Evolutionary conservation across 2,329 filamentous ascomycete species (phyloP).

Genomic region (Cladosporium velox): DNA sequence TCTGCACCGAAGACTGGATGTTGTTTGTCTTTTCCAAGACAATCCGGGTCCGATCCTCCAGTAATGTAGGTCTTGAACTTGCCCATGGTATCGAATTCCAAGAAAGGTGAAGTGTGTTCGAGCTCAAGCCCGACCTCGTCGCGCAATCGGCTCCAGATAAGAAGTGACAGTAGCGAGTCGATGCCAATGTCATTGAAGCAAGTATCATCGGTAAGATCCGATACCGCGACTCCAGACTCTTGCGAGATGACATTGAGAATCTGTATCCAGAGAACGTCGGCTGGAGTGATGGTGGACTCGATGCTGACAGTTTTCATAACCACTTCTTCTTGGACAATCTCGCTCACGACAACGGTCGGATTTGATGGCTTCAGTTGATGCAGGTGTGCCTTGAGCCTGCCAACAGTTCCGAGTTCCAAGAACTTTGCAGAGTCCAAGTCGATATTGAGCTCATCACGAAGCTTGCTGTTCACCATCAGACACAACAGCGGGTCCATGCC

Average conservation of each 20-base stretch:
- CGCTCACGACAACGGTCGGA: slow-evolving; percentile 35
- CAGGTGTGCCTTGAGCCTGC: slow-evolving; percentile 61
- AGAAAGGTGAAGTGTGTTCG: background rate
- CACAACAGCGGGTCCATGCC: slow-evolving; percentile 64
- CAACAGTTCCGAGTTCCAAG: slow-evolving; percentile 61
- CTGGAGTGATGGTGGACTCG: slow-evolving; percentile 36
- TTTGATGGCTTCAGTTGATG: slow-evolving; percentile 45
- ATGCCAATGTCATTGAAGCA: slow-evolving; percentile 62
- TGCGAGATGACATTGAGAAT: slow-evolving; percentile 53
- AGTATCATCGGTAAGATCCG: slow-evolving; percentile 55
- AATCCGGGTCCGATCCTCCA: background rate
- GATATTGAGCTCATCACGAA: slow-evolving; percentile 62
- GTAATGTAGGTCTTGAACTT: background rate
- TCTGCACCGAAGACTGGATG: no score
- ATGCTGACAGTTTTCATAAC: slow-evolving; percentile 40
- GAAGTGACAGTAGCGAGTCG: slow-evolving; percentile 56
- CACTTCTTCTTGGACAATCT: slow-evolving; percentile 45
- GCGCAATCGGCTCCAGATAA: slow-evolving; percentile 52
- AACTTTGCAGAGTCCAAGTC: slow-evolving; percentile 62
- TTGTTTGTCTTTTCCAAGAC: no score
- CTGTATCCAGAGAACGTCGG: slow-evolving; percentile 44
- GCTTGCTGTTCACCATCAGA: slow-evolving; percentile 61
- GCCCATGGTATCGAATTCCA: background rate
- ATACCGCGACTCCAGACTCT: slow-evolving; percentile 67
- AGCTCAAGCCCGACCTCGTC: slow-evolving; percentile 54